Conservation (phyloP, 78 protist species). For the Acrasis kona region DNA sequence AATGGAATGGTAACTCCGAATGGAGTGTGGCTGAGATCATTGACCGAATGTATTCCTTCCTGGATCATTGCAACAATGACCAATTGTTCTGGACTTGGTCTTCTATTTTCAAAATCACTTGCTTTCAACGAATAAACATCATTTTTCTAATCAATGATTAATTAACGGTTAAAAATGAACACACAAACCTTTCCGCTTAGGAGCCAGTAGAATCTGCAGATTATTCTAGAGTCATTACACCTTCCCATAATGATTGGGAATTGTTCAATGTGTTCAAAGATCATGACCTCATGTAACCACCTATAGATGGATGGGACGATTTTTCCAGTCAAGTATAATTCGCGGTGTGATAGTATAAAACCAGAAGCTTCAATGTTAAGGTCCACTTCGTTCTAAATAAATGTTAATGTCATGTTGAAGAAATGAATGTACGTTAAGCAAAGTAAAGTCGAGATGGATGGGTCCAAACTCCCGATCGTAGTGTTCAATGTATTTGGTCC, state of each 20-base stretch:
- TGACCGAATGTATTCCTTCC: too few species aligned
- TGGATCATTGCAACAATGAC: not conserved
- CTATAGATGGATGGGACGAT: not conserved
- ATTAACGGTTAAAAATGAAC: too few species aligned
- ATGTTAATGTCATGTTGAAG: too few species aligned
- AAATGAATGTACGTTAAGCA: not conserved
- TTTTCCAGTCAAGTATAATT: not conserved
- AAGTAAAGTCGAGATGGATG: not conserved
- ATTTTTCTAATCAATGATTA: too few species aligned
- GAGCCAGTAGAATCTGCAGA: too few species aligned
- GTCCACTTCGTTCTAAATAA: not conserved
- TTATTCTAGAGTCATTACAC: not conserved
- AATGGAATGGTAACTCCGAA: not conserved
- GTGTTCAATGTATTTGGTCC: not conserved
- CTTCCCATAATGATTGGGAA: not conserved
- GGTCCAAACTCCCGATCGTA: not conserved
- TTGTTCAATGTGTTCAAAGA: too few species aligned
- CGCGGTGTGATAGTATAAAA: not conserved
- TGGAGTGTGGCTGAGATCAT: too few species aligned
- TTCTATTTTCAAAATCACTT: not conserved
- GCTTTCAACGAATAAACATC: too few species aligned
- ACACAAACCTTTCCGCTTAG: too few species aligned
- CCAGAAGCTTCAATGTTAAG: not conserved
- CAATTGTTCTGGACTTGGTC: not conserved
- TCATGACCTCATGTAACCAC: too few species aligned